A percentile compares a stretch with the other conserved stretches of the same genome.
phyloP scores from a whole-genome alignment of 73 alveolate species.

The Paramecium bursaria region DNA sequence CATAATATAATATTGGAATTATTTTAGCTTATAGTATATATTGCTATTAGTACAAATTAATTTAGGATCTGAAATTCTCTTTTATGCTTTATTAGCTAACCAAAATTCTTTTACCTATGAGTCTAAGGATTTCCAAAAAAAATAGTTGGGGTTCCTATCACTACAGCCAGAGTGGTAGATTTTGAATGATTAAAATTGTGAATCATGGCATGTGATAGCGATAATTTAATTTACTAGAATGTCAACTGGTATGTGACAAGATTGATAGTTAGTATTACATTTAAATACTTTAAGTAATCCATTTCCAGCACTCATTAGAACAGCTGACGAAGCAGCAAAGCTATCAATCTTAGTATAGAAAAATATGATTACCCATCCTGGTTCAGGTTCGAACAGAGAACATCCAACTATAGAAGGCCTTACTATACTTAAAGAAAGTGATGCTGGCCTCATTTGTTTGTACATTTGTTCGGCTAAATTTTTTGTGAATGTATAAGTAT shows the following conservation, averaged over 20 bases:
- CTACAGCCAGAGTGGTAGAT: too few species aligned
- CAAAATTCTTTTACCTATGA: too few species aligned
- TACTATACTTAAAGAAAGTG: constrained; percentile 74
- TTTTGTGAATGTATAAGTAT: constrained; percentile 93
- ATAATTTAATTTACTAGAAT: too few species aligned
- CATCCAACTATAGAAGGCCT: constrained; percentile 92
- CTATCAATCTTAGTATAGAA: constrained; percentile 60
- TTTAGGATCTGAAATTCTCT: too few species aligned
- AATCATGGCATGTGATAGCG: too few species aligned
- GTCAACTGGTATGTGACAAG: constrained; percentile 92
- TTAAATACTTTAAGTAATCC: constrained; percentile 82
- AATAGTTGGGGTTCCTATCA: too few species aligned
- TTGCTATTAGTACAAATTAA: too few species aligned
- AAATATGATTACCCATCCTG: constrained; percentile 91
- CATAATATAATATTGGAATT: too few species aligned
- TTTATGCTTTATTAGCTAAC: too few species aligned
- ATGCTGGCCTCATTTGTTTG: constrained; percentile 71
- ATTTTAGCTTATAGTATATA: too few species aligned
- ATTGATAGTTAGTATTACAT: constrained; percentile 75
- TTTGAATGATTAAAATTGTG: too few species aligned
- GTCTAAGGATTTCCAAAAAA: too few species aligned
- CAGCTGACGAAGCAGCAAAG: constrained; percentile 87
- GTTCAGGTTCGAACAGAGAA: constrained; percentile 81
- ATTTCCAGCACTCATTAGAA: constrained; percentile 78
- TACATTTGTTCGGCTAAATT: constrained; percentile 83